Evolutionary conservation across 2,329 filamentous ascomycete genomes (phyloP).

Genomic region (Mycosphaerelloides madeirae): DNA sequence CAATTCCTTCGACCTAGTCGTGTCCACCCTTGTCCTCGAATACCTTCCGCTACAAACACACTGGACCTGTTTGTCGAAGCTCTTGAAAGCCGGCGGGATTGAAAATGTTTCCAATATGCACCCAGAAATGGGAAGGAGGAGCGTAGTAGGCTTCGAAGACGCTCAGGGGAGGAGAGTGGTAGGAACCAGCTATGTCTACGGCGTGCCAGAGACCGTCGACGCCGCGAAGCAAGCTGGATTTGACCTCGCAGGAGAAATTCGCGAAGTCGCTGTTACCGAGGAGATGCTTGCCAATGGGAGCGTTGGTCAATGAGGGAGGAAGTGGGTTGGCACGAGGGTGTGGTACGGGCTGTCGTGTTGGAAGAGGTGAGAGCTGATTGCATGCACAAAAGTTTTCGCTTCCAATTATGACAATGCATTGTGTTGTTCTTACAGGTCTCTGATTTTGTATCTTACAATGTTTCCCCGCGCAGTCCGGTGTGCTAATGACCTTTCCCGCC

Average conservation of each 20-base stretch:
- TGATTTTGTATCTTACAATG: neutral
- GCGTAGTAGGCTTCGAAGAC: constrained; percentile 60
- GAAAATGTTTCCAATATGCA: constrained; percentile 67
- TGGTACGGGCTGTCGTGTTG: constrained; percentile 37
- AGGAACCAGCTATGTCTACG: constrained; percentile 56
- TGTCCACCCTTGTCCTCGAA: constrained; percentile 62
- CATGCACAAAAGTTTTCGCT: neutral
- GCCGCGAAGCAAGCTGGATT: constrained; percentile 40
- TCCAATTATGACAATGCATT: neutral
- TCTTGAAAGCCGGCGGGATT: constrained; percentile 45
- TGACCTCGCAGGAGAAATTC: constrained; percentile 21
- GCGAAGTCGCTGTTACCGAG: constrained; percentile 31
- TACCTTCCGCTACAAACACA: constrained; percentile 52
- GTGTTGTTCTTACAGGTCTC: neutral
- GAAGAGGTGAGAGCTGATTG: constrained; percentile 6
- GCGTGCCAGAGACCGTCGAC: constrained; percentile 47
- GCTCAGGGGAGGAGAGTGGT: constrained; percentile 53
- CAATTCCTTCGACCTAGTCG: constrained; percentile 30
- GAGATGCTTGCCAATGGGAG: constrained; percentile 28
- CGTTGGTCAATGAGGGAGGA: constrained; percentile 34
- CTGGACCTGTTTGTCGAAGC: constrained; percentile 45
- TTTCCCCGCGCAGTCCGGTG: too few relatives aligned
- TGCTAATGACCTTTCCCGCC: constrained; percentile 39
- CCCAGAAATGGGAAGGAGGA: constrained; percentile 55
- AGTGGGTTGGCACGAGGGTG: constrained; percentile 39